Evolutionary conservation across 2,329 filamentous ascomycete genomes (phyloP).

Genomic region (Pseudogymnoascus sp.): DNA sequence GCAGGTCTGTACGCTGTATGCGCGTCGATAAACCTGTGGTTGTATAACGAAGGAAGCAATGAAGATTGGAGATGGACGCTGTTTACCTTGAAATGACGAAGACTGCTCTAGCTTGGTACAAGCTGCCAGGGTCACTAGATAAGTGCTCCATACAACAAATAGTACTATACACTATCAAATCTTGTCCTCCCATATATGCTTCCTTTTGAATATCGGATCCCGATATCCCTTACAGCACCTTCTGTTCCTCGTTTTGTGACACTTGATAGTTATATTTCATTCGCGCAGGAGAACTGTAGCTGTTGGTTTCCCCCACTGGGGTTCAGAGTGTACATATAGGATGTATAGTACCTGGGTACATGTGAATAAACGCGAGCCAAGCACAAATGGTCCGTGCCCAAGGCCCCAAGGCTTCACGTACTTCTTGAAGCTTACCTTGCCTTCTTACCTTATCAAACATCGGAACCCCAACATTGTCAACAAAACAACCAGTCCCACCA

Average conservation of each 20-base stretch:
- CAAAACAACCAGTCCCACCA: neutral
- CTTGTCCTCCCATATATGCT: neutral
- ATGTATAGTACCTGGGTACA: neutral
- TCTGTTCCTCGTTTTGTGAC: neutral
- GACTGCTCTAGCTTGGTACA: conserved; percentile 4
- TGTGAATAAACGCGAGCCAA: conserved; percentile 2
- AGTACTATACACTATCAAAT: neutral
- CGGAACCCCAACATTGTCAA: conserved; percentile 1
- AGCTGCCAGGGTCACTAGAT: neutral
- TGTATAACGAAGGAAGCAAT: conserved; percentile 1
- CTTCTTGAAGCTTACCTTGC: conserved; percentile 5
- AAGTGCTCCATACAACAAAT: neutral
- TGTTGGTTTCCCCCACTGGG: neutral
- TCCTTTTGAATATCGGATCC: neutral
- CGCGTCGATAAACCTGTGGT: neutral
- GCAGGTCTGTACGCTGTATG: neutral
- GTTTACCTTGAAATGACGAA: conserved; percentile 7
- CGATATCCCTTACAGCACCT: neutral
- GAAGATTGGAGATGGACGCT: neutral
- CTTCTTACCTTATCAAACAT: conserved; percentile 8
- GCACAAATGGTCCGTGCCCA: neutral
- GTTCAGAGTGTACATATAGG: neutral
- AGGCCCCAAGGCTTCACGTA: conserved; percentile 8
- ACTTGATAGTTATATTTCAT: neutral
- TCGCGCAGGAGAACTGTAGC: neutral